These are phyloP conservation scores for Boechera retrofracta DNA, from an alignment of 345 rosid species.

Conservation along the genomic window DNA sequence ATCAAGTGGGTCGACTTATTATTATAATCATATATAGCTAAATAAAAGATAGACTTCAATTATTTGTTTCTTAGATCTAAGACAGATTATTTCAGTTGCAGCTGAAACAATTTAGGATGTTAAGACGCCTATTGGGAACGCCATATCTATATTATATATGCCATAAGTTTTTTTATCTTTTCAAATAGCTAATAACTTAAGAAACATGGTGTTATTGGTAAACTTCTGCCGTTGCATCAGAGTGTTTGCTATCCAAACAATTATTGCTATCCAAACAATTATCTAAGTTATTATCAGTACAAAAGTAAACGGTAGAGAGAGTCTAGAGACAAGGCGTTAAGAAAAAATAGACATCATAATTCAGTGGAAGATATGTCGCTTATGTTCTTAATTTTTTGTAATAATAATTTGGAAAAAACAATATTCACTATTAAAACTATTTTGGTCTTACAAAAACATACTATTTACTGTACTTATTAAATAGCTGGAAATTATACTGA, in stretches of 20 bases:
- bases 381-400: background rate
- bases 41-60: slow-evolving; percentile 16
- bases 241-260: background rate
- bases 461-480: too few species aligned
- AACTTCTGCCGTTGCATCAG: too few species aligned
- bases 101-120: slow-evolving; percentile 18
- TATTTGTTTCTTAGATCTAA: slow-evolving; percentile 22
- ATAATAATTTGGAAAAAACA: too few species aligned
- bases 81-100: slow-evolving; percentile 30
- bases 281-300: background rate
- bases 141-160: too few species aligned
- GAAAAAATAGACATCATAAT: background rate
- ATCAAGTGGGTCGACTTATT: slow-evolving; percentile 38
- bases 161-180: too few species aligned
- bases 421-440: too few species aligned
- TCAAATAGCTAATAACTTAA: too few species aligned
- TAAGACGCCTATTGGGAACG: background rate
- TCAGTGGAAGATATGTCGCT: background rate
- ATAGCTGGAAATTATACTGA: too few species aligned
- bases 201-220: too few species aligned
- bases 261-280: background rate
- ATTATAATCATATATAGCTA: slow-evolving; percentile 3
- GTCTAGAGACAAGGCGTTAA: background rate
- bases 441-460: too few species aligned
- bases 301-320: background rate